Percentiles rank a stretch among this genome's conserved stretches.
Conservation (phyloP, 2,329 filamentous ascomycete species). For the Colletotrichum caudatum region DNA sequence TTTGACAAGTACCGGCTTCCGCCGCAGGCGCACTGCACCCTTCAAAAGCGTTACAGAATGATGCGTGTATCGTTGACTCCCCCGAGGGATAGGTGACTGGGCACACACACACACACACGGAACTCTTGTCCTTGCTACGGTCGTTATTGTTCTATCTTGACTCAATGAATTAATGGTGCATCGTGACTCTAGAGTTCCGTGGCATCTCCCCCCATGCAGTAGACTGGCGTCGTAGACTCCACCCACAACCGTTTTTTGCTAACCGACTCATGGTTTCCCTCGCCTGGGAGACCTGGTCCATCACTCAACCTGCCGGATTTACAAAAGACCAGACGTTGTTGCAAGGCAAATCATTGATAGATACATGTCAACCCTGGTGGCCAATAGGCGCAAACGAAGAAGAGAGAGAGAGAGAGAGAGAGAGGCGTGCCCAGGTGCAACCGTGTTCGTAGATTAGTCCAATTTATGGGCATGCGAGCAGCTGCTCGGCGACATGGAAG, state of each 20-base stretch:
- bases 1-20: neutral
- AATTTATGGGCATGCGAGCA: conserved; percentile 13
- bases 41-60: neutral
- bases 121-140: neutral
- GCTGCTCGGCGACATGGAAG: conserved; percentile 4
- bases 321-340: neutral
- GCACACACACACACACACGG: neutral
- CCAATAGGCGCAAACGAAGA: neutral
- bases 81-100: neutral
- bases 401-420: neutral
- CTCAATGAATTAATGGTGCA: conserved; percentile 4
- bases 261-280: neutral
- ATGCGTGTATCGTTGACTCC: neutral
- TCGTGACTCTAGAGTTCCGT: conserved; percentile 9
- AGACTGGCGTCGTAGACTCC: neutral
- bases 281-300: neutral
- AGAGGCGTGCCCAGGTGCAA: conserved; percentile 2
- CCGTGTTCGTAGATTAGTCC: conserved; percentile 28
- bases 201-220: conserved; percentile 5
- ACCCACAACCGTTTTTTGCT: neutral
- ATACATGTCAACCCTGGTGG: neutral
- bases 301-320: neutral
- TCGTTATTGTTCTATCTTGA: conserved; percentile 22
- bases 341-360: neutral
- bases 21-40: neutral